phyloP scores from a whole-genome alignment of 176 grass and related monocot species.

The Guadua angustifolia region DNA sequence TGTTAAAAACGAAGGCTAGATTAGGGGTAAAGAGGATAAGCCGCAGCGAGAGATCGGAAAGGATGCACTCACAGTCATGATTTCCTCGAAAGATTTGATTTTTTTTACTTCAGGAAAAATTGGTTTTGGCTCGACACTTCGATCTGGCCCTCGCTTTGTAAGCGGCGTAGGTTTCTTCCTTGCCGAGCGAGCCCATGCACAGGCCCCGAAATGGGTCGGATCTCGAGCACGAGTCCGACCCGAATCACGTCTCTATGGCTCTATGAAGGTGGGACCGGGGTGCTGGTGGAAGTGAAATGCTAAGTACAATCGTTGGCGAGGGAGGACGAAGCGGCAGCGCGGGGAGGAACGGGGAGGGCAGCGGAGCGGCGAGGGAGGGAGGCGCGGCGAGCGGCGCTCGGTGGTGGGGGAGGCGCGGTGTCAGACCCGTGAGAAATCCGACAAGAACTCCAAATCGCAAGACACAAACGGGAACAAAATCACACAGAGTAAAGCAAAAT shows the following conservation, averaged over 20 bases:
- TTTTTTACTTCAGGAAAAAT: neutral
- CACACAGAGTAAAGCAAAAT: too few species aligned
- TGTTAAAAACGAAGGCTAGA: neutral
- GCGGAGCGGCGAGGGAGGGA: too few species aligned
- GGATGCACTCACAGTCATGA: constrained; percentile 11
- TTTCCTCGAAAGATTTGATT: neutral
- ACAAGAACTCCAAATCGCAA: too few species aligned
- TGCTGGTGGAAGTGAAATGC: too few species aligned
- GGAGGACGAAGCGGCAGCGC: too few species aligned
- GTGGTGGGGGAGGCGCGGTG: too few species aligned
- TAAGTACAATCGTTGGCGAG: too few species aligned
- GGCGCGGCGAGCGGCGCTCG: too few species aligned
- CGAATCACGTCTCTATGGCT: neutral
- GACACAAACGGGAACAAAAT: too few species aligned
- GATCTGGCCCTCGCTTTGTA: neutral
- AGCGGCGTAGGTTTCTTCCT: neutral
- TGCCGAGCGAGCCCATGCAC: neutral
- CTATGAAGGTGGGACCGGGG: too few species aligned
- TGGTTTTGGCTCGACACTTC: neutral
- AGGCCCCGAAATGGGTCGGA: neutral
- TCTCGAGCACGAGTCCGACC: neutral
- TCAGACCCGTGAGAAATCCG: too few species aligned
- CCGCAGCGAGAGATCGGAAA: neutral
- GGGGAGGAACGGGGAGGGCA: too few species aligned
- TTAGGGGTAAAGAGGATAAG: neutral